A percentile compares a stretch with the other conserved stretches of the same genome.
Conservation (phyloP, 1,284 basidiomycete genomes). For the Fomitopsis pinicola region DNA sequence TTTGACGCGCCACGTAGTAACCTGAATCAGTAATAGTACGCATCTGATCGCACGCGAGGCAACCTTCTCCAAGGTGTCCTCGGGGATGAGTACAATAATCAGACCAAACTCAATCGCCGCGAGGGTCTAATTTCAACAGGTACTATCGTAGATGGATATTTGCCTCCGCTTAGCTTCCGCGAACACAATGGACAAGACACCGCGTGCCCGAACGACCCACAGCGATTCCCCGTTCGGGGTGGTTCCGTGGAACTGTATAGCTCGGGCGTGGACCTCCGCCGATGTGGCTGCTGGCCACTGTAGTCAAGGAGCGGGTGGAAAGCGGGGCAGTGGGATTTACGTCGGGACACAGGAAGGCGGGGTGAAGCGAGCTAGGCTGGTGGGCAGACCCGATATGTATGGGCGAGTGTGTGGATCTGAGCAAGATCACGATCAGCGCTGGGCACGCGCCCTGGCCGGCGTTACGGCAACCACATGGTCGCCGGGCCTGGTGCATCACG, state of each 20-base stretch:
- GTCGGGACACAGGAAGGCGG: not conserved
- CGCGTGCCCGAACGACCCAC: not conserved
- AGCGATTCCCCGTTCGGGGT: not conserved
- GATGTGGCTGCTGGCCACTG: not conserved
- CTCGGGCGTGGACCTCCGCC: not conserved
- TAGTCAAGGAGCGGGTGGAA: not conserved
- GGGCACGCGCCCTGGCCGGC: not conserved
- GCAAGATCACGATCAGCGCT: slow-evolving; percentile 5
- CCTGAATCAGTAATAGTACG: not conserved
- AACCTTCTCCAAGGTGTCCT: not conserved
- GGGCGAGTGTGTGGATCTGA: slow-evolving; percentile 5
- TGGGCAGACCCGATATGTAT: not conserved
- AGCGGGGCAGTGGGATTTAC: not conserved
- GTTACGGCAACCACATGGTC: slow-evolving; percentile 2
- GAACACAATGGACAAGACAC: not conserved
- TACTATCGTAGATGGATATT: not conserved
- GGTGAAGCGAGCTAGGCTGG: not conserved
- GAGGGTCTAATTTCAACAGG: not conserved
- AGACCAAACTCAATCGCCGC: not conserved
- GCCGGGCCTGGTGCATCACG: not conserved
- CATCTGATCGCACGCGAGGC: not conserved
- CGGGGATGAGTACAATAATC: not conserved
- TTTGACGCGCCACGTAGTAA: no score
- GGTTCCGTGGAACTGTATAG: not conserved
- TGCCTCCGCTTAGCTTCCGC: not conserved